These are phyloP conservation scores for Beauveria rudraprayagi DNA, from an alignment of 2,329 filamentous ascomycete genomes.

Conservation along the genomic window DNA sequence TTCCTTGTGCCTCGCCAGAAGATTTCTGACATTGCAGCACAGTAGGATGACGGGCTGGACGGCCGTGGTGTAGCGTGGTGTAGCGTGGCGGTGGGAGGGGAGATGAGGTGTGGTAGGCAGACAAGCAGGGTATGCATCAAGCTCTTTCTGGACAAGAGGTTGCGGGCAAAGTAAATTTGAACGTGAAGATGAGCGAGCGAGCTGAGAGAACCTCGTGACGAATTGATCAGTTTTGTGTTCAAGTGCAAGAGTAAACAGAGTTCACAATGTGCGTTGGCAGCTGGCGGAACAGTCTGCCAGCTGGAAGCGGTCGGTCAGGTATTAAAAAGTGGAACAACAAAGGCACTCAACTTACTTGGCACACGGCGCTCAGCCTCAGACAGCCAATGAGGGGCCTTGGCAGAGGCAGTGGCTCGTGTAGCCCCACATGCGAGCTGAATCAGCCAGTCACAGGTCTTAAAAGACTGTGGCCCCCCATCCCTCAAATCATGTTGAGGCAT, in stretches of 20 bases:
- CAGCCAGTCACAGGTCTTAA: constrained; percentile 43
- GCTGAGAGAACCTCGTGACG: neutral
- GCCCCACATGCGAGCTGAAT: constrained; percentile 36
- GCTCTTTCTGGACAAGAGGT: neutral
- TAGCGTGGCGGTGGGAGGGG: neutral
- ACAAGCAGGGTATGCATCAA: neutral
- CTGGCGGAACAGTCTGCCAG: neutral
- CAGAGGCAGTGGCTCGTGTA: constrained; percentile 15
- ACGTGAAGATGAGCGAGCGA: neutral
- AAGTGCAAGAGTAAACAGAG: neutral
- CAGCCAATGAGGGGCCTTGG: neutral
- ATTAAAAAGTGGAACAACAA: neutral
- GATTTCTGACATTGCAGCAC: too few species aligned
- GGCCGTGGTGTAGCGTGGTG: neutral
- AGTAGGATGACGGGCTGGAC: neutral
- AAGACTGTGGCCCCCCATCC: constrained; percentile 34
- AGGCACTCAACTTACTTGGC: neutral
- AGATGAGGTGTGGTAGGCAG: neutral
- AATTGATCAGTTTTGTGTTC: neutral
- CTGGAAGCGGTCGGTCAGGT: neutral
- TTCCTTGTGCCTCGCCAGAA: neutral
- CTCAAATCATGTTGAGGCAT: constrained; percentile 46
- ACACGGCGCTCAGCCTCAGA: neutral
- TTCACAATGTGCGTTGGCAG: neutral
- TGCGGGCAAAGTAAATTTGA: neutral